These are phyloP conservation scores for Jamesozyma rosinii DNA, from an alignment of 805 yeast genomes.

Conservation along the genomic window DNA sequence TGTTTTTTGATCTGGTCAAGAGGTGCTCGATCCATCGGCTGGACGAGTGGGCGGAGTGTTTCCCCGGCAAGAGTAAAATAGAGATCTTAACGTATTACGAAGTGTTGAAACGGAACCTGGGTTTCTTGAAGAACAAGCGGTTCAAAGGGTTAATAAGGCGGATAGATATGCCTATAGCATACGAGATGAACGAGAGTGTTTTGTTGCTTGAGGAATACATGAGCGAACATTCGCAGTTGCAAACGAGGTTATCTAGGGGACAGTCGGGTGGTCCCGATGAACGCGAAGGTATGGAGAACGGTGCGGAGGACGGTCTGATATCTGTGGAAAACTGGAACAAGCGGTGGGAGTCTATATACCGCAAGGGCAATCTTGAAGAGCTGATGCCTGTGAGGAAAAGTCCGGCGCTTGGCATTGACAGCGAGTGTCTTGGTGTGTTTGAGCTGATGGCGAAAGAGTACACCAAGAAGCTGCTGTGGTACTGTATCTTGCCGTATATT, in stretches of 20 bases:
- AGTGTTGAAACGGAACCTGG: conserved; percentile 16
- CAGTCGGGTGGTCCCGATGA: neutral
- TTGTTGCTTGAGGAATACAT: conserved; percentile 22
- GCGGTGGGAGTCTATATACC: conserved; percentile 23
- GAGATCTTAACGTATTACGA: conserved; percentile 24
- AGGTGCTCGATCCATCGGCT: conserved; percentile 27
- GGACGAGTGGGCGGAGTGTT: conserved; percentile 21
- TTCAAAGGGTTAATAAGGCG: conserved; percentile 15
- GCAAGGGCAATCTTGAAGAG: conserved; percentile 16
- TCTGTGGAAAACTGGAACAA: conserved; percentile 18
- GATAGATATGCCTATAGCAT: conserved; percentile 27
- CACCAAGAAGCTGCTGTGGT: conserved; percentile 14
- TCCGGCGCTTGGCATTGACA: neutral
- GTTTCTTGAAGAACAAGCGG: conserved; percentile 8
- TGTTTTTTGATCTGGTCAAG: conserved; percentile 23
- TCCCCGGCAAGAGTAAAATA: conserved; percentile 20
- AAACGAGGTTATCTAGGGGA: too few species aligned
- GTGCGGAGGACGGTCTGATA: neutral
- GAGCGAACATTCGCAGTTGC: conserved; percentile 8
- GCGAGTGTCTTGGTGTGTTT: conserved; percentile 10
- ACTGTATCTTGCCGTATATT: conserved; percentile 14
- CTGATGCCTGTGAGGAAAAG: neutral
- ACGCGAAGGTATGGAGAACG: neutral
- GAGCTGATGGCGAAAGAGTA: conserved; percentile 11
- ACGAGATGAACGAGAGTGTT: conserved; percentile 26